Conservation (phyloP, 177 flowering plant genomes). For the Vitis hybrid region DNA sequence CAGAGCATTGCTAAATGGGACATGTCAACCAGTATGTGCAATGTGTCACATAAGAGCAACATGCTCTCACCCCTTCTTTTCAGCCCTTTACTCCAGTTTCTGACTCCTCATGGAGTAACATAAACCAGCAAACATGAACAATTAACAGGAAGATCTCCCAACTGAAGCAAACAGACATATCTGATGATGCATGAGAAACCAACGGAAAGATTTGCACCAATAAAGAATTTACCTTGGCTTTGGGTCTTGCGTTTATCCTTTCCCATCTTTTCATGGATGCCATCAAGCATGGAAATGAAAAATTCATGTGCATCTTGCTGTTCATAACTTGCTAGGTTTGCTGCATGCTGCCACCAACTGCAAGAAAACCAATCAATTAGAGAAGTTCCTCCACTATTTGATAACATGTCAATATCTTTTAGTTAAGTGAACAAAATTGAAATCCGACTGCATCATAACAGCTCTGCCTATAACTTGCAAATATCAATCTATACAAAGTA, state of each 20-base stretch:
- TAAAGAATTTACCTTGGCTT: constrained; percentile 55
- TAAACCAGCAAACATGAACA: no score
- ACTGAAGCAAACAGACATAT: background rate
- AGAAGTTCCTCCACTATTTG: no score
- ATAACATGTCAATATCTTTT: no score
- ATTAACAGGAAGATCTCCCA: background rate
- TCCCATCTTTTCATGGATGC: constrained; percentile 82
- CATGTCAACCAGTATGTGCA: background rate
- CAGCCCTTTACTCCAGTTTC: background rate
- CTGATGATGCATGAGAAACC: background rate
- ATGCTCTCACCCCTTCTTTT: background rate
- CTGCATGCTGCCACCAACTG: constrained; percentile 99
- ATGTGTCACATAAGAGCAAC: background rate
- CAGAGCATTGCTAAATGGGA: background rate
- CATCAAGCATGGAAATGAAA: constrained; percentile 87
- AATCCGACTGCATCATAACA: no score
- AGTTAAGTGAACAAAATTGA: no score
- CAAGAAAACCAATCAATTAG: constrained; percentile 16
- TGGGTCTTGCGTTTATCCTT: constrained; percentile 49
- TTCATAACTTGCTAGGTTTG: constrained; percentile 84
- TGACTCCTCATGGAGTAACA: no score
- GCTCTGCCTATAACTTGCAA: no score
- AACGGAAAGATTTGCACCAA: background rate
- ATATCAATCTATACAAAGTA: no score
- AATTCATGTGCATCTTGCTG: constrained; percentile 98